These are phyloP conservation scores for Paecilomyces variotii DNA, from an alignment of 2,329 filamentous ascomycete genomes.

Conservation along the genomic window DNA sequence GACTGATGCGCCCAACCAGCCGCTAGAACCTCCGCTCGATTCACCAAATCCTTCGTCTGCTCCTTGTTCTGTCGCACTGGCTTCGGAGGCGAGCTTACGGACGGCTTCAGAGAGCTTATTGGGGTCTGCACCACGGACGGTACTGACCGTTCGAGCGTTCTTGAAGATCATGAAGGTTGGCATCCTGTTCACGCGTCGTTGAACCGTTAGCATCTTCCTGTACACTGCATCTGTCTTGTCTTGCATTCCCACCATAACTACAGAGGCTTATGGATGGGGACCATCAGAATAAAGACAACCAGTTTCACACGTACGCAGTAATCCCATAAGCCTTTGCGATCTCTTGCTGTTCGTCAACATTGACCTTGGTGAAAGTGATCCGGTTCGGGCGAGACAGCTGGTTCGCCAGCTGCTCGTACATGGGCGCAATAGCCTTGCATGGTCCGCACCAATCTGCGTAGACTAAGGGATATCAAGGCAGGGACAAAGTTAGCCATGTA, in stretches of 20 bases:
- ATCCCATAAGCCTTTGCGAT: constrained; percentile 67
- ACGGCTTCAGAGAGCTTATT: constrained; percentile 62
- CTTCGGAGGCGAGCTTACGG: constrained; percentile 61
- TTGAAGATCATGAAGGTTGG: constrained; percentile 92
- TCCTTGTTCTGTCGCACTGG: constrained; percentile 39
- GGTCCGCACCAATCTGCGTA: constrained; percentile 80
- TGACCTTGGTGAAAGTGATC: constrained; percentile 80
- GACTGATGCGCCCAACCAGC: constrained; percentile 66
- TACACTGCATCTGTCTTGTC: not conserved
- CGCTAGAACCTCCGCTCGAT: constrained; percentile 37
- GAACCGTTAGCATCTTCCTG: not conserved
- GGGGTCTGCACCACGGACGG: constrained; percentile 66
- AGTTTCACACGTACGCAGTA: constrained; percentile 45
- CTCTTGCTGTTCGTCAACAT: constrained; percentile 68
- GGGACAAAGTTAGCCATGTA: constrained; percentile 14
- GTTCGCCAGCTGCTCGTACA: constrained; percentile 69
- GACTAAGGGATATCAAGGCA: constrained; percentile 46
- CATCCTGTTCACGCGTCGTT: constrained; percentile 43
- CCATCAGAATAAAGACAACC: constrained; percentile 4
- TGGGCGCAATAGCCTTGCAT: constrained; percentile 74
- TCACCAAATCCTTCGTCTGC: constrained; percentile 34
- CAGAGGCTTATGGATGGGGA: not conserved
- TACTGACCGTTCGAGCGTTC: constrained; percentile 58
- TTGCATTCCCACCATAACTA: not conserved
- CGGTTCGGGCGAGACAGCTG: constrained; percentile 62